Conservation (phyloP, 805 yeast species). For the Zygosaccharomyces bisporus region DNA sequence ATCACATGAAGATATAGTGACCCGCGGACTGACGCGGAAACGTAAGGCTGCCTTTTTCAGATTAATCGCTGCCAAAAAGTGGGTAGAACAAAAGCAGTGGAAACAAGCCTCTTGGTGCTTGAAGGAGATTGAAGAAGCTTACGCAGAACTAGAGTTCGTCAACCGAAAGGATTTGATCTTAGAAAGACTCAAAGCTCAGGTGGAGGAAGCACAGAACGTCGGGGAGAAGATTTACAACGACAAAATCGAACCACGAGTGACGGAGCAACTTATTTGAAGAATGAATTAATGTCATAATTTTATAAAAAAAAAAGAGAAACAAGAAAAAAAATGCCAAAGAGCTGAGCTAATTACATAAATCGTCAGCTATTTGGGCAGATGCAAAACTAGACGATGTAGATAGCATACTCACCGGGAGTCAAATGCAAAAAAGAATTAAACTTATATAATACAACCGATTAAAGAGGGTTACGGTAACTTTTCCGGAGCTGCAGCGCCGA, state of each 20-base stretch:
- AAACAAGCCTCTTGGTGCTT: conserved; percentile 33
- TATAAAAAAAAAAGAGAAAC: neutral
- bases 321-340: neutral
- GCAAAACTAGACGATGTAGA: neutral
- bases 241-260: conserved; percentile 7
- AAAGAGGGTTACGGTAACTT: conserved; percentile 41
- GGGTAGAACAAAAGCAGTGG: conserved; percentile 45
- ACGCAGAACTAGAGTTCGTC: conserved; percentile 23
- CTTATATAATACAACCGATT: conserved; percentile 16
- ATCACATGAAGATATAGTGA: conserved; percentile 34
- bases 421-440: conserved; percentile 11
- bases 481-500: conserved; percentile 59
- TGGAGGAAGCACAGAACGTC: conserved; percentile 5
- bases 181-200: conserved; percentile 17
- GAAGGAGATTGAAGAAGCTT: conserved; percentile 32
- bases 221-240: neutral
- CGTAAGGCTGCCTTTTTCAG: conserved; percentile 79
- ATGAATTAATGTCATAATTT: neutral
- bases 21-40: conserved; percentile 53
- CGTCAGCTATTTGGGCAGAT: conserved; percentile 2
- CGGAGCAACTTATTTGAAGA: conserved; percentile 1
- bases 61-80: conserved; percentile 67
- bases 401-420: neutral
- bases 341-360: neutral
- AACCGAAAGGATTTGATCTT: conserved; percentile 24